Conservation (phyloP, 306 rosid species). For the Trifolium repens region DNA sequence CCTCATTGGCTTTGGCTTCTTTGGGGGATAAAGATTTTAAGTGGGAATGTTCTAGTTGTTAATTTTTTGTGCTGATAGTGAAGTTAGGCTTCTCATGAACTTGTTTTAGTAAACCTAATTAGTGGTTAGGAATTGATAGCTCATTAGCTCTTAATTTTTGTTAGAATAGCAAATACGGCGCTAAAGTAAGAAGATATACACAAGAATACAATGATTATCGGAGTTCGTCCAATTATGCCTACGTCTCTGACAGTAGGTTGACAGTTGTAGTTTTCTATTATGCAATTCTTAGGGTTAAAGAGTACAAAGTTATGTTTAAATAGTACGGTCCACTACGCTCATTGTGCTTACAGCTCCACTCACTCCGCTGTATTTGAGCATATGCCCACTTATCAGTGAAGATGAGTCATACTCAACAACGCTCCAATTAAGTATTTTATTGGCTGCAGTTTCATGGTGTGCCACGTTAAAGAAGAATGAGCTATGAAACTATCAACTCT, state of each 20-base stretch:
- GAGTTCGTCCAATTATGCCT: background rate
- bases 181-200: background rate
- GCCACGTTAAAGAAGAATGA: background rate
- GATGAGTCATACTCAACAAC: background rate
- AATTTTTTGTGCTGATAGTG: conserved; percentile 6
- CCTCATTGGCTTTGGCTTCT: too few species aligned
- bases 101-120: conserved; percentile 22
- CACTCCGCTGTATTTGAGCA: background rate
- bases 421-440: conserved; percentile 4
- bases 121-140: conserved; percentile 17
- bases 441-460: conserved; percentile 15
- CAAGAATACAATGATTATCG: too few species aligned
- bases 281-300: background rate
- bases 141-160: conserved; percentile 1
- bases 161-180: background rate
- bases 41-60: background rate
- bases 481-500: background rate
- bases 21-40: background rate
- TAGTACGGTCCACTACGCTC: background rate
- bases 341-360: background rate
- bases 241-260: background rate
- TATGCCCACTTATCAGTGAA: background rate
- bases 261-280: background rate
- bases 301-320: background rate
- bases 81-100: conserved; percentile 24